phyloP scores from a whole-genome alignment of 106 monocot genomes.

The Allium cepa region DNA sequence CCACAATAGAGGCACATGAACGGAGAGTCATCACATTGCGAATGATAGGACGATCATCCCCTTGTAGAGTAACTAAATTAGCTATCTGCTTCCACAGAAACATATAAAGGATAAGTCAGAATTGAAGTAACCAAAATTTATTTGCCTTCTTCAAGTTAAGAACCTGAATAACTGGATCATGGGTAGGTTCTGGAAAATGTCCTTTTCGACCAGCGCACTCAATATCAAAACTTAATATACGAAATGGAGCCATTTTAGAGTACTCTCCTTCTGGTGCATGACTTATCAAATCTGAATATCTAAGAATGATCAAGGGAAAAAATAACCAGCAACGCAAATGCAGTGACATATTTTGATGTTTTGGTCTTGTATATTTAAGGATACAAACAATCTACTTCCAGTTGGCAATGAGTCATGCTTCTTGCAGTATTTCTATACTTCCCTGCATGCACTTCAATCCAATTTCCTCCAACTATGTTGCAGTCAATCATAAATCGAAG shows the following conservation, averaged over 20 bases:
- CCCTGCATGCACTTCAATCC: constrained; percentile 87
- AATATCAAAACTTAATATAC: constrained; percentile 98
- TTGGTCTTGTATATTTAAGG: constrained; percentile 19
- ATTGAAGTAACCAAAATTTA: not conserved
- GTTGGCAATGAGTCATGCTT: constrained; percentile 76
- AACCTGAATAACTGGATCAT: constrained; percentile 99
- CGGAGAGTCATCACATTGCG: constrained; percentile 98
- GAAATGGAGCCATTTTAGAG: constrained; percentile 99
- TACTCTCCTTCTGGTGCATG: constrained; percentile 88
- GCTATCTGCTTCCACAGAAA: constrained; percentile 58
- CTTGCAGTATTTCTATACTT: constrained; percentile 57
- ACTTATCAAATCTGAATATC: constrained; percentile 89
- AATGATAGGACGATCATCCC: constrained; percentile 69
- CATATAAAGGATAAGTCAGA: not conserved
- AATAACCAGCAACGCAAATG: constrained; percentile 7
- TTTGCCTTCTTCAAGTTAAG: constrained; percentile 2
- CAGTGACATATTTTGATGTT: too few species aligned
- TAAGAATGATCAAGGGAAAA: constrained; percentile 36
- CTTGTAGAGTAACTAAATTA: constrained; percentile 94
- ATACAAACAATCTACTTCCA: constrained; percentile 94
- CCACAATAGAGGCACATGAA: constrained; percentile 91
- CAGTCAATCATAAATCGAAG: constrained; percentile 99
- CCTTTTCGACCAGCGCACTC: constrained; percentile 99
- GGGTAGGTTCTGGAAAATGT: constrained; percentile 86
- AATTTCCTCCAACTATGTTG: constrained; percentile 92